A percentile compares a stretch with the other conserved stretches of the same genome.
phyloP scores from a whole-genome alignment of 75 land plant genomes.

The Picea glauca region DNA sequence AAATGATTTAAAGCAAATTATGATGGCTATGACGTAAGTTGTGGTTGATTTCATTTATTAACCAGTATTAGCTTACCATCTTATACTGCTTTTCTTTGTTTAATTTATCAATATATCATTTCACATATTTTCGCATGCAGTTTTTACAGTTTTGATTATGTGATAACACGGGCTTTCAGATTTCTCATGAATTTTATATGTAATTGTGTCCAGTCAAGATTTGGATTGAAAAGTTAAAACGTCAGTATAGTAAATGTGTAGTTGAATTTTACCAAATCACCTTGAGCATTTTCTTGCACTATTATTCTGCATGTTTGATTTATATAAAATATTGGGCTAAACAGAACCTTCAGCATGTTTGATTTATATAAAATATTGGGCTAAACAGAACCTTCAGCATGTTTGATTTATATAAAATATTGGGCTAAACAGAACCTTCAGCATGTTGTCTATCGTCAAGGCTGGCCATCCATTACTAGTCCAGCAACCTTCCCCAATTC shows the following conservation, averaged over 20 bases:
- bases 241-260: background rate
- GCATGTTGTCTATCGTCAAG: background rate
- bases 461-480: background rate
- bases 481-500: background rate
- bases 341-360: no score
- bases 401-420: background rate
- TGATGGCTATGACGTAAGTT: conserved; percentile 94
- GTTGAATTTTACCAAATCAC: background rate
- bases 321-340: no score
- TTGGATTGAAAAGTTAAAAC: conserved; percentile 1
- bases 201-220: background rate
- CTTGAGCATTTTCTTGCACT: background rate
- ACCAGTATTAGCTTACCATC: background rate
- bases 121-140: no score
- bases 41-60: conserved; percentile 3
- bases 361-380: background rate
- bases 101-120: background rate
- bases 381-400: background rate
- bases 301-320: background rate
- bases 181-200: background rate
- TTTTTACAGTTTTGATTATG: background rate
- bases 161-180: background rate
- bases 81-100: background rate
- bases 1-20: conserved; percentile 81
- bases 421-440: background rate